Percentiles rank a stretch among this genome's conserved stretches.
Evolutionary conservation across 2,329 filamentous ascomycete genomes (phyloP).

Genomic region (Parastagonospora avenae): DNA sequence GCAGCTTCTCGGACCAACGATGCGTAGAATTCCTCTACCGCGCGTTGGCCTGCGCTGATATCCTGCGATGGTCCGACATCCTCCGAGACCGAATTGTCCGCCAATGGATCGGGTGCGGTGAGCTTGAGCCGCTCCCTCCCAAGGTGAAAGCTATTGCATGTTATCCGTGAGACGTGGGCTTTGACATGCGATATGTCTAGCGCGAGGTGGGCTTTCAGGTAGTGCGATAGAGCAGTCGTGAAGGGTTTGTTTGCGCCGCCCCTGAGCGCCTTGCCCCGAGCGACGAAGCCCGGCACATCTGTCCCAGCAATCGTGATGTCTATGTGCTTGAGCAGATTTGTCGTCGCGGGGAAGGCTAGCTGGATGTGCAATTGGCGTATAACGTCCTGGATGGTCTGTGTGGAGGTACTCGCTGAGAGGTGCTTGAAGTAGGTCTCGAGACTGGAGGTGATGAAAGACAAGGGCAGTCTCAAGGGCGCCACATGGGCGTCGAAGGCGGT

Average conservation of each 20-base stretch:
- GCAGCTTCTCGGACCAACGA: constrained; percentile 40
- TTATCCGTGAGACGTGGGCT: constrained; percentile 49
- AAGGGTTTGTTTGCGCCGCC: constrained; percentile 38
- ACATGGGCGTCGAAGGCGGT: constrained; percentile 58
- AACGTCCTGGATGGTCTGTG: constrained; percentile 36
- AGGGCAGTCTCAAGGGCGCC: constrained; percentile 51
- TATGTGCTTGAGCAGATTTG: constrained; percentile 47
- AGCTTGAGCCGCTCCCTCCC: constrained; percentile 48
- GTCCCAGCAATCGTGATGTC: constrained; percentile 50
- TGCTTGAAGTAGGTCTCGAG: constrained; percentile 64
- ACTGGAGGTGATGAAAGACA: constrained; percentile 51
- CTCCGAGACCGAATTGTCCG: constrained; percentile 31
- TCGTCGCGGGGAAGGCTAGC: constrained; percentile 38
- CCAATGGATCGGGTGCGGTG: constrained; percentile 31
- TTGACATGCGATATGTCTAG: constrained; percentile 47
- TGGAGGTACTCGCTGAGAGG: constrained; percentile 51
- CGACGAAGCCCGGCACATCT: constrained; percentile 47
- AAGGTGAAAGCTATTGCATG: constrained; percentile 50
- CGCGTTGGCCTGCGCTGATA: constrained; percentile 37
- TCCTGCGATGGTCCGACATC: constrained; percentile 27
- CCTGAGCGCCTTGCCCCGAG: constrained; percentile 29
- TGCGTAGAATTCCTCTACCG: constrained; percentile 38
- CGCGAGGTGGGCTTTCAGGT: constrained; percentile 49
- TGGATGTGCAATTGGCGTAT: constrained; percentile 44
- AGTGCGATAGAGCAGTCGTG: constrained; percentile 46